phyloP scores from a whole-genome alignment of 495 filamentous ascomycete species.

The Tuber melanosporum region DNA sequence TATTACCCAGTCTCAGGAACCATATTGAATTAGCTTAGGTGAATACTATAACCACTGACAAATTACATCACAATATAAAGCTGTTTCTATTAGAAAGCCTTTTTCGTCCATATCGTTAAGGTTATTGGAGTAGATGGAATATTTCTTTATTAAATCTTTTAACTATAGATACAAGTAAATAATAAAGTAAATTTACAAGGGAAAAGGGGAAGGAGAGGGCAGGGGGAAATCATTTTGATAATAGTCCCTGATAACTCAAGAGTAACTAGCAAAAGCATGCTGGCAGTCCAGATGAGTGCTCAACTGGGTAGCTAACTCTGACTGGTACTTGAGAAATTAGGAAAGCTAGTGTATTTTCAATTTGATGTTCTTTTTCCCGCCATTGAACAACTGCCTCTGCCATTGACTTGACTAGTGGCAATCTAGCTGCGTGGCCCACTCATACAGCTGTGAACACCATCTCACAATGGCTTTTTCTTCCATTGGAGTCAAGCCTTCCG shows the following conservation, averaged over 20 bases:
- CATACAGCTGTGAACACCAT: constrained; percentile 8
- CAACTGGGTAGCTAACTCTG: constrained; percentile 4
- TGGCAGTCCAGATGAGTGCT: background rate
- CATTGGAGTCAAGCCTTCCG: background rate
- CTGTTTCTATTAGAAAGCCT: too few relatives aligned
- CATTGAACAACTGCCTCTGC: background rate
- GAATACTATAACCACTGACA: too few relatives aligned
- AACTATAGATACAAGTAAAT: too few relatives aligned
- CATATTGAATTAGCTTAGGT: too few relatives aligned
- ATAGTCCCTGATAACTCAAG: constrained; percentile 7
- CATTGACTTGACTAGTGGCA: background rate
- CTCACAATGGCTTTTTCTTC: constrained; percentile 12
- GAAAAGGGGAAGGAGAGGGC: too few relatives aligned
- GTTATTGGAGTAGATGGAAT: too few relatives aligned
- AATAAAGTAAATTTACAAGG: too few relatives aligned
- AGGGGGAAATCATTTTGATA: constrained; percentile 15
- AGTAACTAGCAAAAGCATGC: background rate
- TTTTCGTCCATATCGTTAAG: too few relatives aligned
- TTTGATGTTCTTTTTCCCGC: background rate
- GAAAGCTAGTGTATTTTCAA: background rate
- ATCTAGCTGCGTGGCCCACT: constrained; percentile 7
- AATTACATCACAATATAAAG: too few relatives aligned
- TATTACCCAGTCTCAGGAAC: background rate
- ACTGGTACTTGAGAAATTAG: constrained; percentile 9
- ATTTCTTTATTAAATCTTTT: too few relatives aligned